These are phyloP conservation scores for Mangifera indica DNA, from an alignment of 345 rosid species.

Conservation along the genomic window DNA sequence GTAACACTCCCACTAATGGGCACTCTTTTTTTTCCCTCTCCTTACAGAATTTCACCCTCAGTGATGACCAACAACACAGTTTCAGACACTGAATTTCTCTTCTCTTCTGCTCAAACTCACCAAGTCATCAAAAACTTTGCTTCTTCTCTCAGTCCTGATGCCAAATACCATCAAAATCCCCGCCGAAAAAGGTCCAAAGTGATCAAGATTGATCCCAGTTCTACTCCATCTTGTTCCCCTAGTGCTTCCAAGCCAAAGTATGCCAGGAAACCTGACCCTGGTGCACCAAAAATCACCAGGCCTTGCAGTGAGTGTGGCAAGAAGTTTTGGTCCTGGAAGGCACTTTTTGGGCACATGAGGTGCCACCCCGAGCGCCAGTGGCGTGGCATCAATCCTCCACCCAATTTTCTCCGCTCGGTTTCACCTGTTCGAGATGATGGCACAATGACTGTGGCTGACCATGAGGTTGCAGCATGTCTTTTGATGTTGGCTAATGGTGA, in stretches of 20 bases:
- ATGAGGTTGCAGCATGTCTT: conserved; percentile 69
- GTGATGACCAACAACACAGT: conserved; percentile 27
- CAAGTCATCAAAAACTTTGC: conserved; percentile 22
- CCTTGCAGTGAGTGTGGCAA: conserved; percentile 93
- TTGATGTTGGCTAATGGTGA: conserved; percentile 45
- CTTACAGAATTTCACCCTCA: not conserved
- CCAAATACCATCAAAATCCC: conserved; percentile 32
- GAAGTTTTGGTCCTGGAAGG: conserved; percentile 88
- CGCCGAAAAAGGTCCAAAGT: conserved; percentile 51
- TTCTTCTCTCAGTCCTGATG: conserved; percentile 30
- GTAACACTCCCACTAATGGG: conserved; percentile 21
- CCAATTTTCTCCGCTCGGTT: conserved; percentile 24
- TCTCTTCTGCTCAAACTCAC: conserved; percentile 24
- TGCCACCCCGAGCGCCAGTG: conserved; percentile 94
- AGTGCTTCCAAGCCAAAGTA: conserved; percentile 36
- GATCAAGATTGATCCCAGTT: conserved; percentile 26
- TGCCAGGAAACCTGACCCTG: conserved; percentile 64
- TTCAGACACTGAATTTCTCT: conserved; percentile 26
- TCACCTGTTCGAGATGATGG: conserved; percentile 22
- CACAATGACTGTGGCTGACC: conserved; percentile 54
- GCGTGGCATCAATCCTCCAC: conserved; percentile 79
- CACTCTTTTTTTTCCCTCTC: conserved; percentile 16
- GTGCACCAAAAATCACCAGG: conserved; percentile 67
- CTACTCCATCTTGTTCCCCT: conserved; percentile 16
- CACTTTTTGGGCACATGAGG: conserved; percentile 91